Base-by-base conservation (phyloP, 495 filamentous ascomycete species). In the Copromyces sp. region DNA sequence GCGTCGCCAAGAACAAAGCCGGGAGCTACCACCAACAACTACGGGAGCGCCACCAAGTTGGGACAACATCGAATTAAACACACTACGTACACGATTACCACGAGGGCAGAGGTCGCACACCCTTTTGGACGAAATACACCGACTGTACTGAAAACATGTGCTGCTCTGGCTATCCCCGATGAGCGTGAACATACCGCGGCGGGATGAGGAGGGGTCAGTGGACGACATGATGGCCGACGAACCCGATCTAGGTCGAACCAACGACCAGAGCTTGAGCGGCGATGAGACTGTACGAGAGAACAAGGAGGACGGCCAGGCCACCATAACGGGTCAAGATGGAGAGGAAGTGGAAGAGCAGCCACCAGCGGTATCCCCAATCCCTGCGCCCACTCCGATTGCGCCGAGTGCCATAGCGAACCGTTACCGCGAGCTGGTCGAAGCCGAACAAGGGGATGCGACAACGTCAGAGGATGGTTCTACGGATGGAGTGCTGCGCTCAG, bases 161-260 rank as follows among this genome's bases (percentile, higher is more conserved):
- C 79, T 71, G 44, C 69, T 76, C 70, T 70, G 71, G 38, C 44
- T 74, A 76, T 70, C 73, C 77, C 79, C 81, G 77, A 88, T 88
- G 85, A 88, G 82, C 84, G 79, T 80, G 74, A 82, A 81, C 82
- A 78, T 78, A 74, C 71, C 76, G 77, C 84, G 83, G 77, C 83
- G 78, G 76, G 82, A 85, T 74, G 80, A 84, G 82, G 86, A 81
- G 76, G 81, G 75, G 75, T 78, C 73, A 75, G 74, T 77, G 71
- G 79, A 29, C 68, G 74, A 78, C 65, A 74, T 70, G 74, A 84
- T 84, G 83, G 82, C 81, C 71, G 77, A 81, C 77, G 79, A 80
- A 78, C 78, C 79, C 40, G 81, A 83, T 73, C 78, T 80, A 68
- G 74, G 81, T 76, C 76, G 77, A 42, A 71, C 75, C 16, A 76